Base-by-base conservation (phyloP, 2,329 filamentous ascomycete species). In the Ophiostoma sp. region DNA sequence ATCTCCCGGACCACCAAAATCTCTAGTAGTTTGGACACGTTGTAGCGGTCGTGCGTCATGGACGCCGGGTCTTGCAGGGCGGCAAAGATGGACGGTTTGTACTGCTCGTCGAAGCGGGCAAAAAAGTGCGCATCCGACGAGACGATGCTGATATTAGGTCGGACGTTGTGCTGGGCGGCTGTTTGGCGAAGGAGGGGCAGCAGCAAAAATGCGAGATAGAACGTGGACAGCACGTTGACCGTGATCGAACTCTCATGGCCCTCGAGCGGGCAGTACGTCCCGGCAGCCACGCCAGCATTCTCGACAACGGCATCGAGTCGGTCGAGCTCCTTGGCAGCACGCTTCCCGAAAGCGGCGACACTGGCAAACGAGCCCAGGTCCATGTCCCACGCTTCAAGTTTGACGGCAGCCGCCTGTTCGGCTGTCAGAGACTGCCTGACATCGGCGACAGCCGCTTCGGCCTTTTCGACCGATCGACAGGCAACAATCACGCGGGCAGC, bases 351-450 rank as follows among this genome's bases (percentile, higher is more conserved):
- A 0, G 78, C 79, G 69, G 80, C 78, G 50, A 88, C 82, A 42
- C 82, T 85, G 3, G 82, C 81, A 76, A 85, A 86, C 22, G 80
- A 83, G 17, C 76, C 77, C 76, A 88, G 82, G 76, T 89, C 87
- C 4, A 89, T 76, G 12, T 80, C 71, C 86, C 86, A 89, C 15
- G 88, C 85, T 59, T 87, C 80, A 42, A 87, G 78, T 2, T 73
- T 77, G n/a, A 72, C 78, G 52, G 36, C 74, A 31, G 28, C 74
- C 63, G 73, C 69, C 25, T 39, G 31, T 42, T 17, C 28, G 52
- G 39, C 75, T 5, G 73, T 42, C 15, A 80, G 79, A 25, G 79
- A 77, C 0, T 74, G 72, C 39, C 79, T 78, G 61, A 87, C 82
- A 52, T 80, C 79, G 2, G 76, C 69, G 25, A 81, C 83, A 63